These are phyloP conservation scores for Collybiopsis confluens DNA, from an alignment of 768 basidiomycete genomes.

Conservation along the genomic window DNA sequence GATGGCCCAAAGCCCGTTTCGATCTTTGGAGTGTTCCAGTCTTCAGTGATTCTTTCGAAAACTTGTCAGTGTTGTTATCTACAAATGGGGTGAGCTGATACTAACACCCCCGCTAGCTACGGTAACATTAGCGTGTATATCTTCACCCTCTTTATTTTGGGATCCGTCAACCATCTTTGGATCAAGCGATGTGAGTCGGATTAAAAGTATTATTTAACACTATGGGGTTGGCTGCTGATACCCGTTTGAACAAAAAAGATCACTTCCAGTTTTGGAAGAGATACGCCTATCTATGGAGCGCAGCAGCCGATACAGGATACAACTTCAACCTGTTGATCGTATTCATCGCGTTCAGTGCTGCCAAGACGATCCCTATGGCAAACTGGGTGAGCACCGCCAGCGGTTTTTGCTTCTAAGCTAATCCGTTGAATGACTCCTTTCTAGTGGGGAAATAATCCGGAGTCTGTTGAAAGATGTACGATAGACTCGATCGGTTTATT, in stretches of 20 bases:
- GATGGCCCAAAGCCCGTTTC: constrained; percentile 16
- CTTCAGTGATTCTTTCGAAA: constrained; percentile 19
- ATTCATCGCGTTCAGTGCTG: constrained; percentile 22
- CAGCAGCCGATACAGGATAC: constrained; percentile 21
- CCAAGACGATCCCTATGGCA: constrained; percentile 16
- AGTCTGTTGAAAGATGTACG: constrained; percentile 21
- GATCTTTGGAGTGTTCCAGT: constrained; percentile 19
- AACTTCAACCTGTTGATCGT: constrained; percentile 22
- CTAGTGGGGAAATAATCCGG: constrained; percentile 21
- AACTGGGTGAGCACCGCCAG: constrained; percentile 14
- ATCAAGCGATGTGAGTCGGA: constrained; percentile 17
- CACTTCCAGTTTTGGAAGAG: constrained; percentile 21
- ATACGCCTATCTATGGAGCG: constrained; percentile 19
- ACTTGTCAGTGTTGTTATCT: constrained; percentile 6
- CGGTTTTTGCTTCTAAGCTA: too few relatives aligned
- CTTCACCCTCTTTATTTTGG: constrained; percentile 19
- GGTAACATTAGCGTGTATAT: constrained; percentile 17
- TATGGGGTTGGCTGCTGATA: neutral
- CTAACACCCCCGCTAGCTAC: constrained; percentile 9
- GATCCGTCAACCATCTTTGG: constrained; percentile 20
- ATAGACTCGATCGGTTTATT: neutral
- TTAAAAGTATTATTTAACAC: neutral
- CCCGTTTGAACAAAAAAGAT: neutral
- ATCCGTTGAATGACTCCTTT: neutral
- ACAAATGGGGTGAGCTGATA: neutral